Conservation (phyloP, 225 moss, liverwort and hornwort genomes). For the Physcomitrium patens region DNA sequence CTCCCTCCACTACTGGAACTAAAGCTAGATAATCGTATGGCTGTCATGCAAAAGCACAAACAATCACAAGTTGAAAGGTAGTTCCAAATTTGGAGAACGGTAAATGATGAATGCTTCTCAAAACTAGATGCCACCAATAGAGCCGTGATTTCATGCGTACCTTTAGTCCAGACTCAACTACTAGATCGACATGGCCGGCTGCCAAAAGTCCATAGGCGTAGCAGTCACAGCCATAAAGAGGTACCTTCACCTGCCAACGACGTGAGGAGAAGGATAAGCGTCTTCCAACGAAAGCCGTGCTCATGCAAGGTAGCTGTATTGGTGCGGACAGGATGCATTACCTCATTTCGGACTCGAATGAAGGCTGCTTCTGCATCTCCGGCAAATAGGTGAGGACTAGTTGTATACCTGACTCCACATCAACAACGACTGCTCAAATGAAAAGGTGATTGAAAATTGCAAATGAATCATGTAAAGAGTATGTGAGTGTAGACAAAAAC, state of each 20-base stretch:
- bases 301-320: neutral
- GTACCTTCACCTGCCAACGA: constrained; percentile 75
- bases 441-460: constrained; percentile 6
- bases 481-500: neutral
- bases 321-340: constrained; percentile 10
- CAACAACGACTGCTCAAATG: constrained; percentile 24
- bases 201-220: constrained; percentile 95
- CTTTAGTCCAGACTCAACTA: constrained; percentile 93
- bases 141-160: constrained; percentile 32
- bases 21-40: constrained; percentile 93
- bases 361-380: constrained; percentile 78
- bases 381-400: constrained; percentile 87
- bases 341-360: constrained; percentile 80
- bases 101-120: neutral
- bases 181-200: constrained; percentile 84
- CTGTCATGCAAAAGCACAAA: constrained; percentile 38
- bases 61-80: constrained; percentile 7
- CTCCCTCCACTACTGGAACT: constrained; percentile 90
- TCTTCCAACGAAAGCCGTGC: neutral
- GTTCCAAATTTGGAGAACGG: neutral
- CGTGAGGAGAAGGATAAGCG: neutral
- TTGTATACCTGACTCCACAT: constrained; percentile 72
- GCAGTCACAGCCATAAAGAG: constrained; percentile 94
- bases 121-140: constrained; percentile 9
- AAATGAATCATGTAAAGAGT: neutral